phyloP scores from a whole-genome alignment of 257 asterid genomes.

The Nicotiana otophora region DNA sequence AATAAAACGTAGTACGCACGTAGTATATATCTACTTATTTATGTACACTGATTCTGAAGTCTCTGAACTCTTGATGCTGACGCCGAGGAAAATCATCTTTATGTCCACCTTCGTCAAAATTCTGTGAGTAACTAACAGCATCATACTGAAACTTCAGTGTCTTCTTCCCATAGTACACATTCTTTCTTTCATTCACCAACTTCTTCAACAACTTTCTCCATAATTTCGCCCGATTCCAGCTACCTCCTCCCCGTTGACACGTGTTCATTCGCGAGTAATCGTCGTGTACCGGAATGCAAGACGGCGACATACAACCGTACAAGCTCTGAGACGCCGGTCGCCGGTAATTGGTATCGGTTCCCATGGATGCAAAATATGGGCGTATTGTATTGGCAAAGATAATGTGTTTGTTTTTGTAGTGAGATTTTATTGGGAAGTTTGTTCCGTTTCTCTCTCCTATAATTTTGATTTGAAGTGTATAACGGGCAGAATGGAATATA shows the following conservation, averaged over 20 bases:
- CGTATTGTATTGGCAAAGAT: background rate
- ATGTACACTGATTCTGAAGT: constrained; percentile 21
- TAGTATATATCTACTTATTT: background rate
- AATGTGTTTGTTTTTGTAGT: background rate
- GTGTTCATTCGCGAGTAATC: constrained; percentile 51
- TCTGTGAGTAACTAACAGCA: constrained; percentile 72
- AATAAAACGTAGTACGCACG: background rate
- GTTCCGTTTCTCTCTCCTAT: background rate
- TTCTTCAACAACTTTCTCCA: constrained; percentile 48
- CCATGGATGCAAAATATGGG: constrained; percentile 23
- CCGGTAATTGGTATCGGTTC: constrained; percentile 29
- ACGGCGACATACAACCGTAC: constrained; percentile 68
- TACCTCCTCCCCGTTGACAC: constrained; percentile 4
- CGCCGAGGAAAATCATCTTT: constrained; percentile 33
- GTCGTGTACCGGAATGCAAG: constrained; percentile 70
- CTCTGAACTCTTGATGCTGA: constrained; percentile 21
- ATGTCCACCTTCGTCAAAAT: constrained; percentile 70
- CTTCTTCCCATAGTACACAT: constrained; percentile 31
- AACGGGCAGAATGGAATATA: background rate
- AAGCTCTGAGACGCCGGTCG: constrained; percentile 40
- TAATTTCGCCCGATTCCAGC: constrained; percentile 23
- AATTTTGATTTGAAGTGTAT: background rate
- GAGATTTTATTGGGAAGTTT: background rate
- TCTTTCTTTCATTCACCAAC: constrained; percentile 55
- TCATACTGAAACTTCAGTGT: constrained; percentile 65